Conservation (phyloP, 139 green algal species). For the Coelastrella sp. region DNA sequence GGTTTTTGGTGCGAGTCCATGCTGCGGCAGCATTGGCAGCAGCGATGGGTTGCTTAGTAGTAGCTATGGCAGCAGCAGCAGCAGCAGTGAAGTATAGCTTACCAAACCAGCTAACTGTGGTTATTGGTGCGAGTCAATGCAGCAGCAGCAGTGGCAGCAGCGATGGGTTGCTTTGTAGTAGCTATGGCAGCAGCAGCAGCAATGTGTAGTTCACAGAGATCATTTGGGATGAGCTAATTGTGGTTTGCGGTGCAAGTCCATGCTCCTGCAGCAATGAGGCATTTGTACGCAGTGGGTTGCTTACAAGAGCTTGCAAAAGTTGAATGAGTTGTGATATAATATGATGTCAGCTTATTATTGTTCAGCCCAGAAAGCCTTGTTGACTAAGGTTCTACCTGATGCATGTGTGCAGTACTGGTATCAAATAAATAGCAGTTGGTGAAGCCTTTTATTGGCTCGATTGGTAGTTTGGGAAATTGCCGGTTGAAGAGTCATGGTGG, state of each 20-base stretch:
- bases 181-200: conserved; percentile 6
- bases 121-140: no score
- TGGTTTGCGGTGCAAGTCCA: background rate
- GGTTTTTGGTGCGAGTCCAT: no score
- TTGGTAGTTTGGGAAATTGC: no score
- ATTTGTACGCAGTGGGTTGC: background rate
- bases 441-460: no score
- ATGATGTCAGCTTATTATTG: no score
- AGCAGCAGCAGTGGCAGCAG: background rate
- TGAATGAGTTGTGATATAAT: no score
- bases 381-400: no score
- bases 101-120: no score
- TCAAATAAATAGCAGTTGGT: no score
- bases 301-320: background rate
- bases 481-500: no score
- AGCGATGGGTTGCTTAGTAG: background rate
- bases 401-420: no score
- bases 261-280: background rate
- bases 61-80: background rate
- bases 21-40: background rate
- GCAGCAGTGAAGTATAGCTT: background rate
- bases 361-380: no score
- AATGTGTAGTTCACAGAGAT: background rate
- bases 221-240: background rate
- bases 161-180: background rate